phyloP scores from a whole-genome alignment of 352 stramenopile genomes.

The Phytopythium vexans region DNA sequence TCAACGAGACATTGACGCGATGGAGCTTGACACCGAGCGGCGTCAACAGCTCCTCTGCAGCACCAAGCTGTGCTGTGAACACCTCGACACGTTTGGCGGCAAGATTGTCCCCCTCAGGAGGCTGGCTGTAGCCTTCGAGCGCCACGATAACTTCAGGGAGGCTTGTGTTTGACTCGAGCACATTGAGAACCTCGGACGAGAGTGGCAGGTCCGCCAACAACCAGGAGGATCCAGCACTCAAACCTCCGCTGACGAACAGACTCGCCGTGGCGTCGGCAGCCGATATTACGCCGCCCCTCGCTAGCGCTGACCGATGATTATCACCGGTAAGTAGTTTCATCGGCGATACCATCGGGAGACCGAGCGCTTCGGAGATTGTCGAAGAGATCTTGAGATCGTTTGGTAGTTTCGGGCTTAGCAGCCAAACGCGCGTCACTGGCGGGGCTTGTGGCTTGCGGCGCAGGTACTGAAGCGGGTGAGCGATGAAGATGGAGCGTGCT shows the following conservation, averaged over 20 bases:
- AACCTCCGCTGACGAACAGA: too few species aligned
- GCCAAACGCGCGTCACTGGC: constrained; percentile 27
- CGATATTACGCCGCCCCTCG: background rate
- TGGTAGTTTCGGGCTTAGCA: constrained; percentile 8
- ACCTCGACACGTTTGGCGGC: background rate
- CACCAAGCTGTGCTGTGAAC: background rate
- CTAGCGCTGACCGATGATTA: background rate
- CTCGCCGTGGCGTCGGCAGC: too few species aligned
- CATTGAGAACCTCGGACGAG: constrained; percentile 24
- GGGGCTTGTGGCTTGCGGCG: constrained; percentile 18
- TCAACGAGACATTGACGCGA: too few species aligned
- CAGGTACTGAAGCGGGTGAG: constrained; percentile 45
- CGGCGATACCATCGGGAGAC: background rate
- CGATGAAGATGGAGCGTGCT: constrained; percentile 35
- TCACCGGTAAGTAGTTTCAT: background rate
- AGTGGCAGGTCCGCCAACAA: constrained; percentile 52
- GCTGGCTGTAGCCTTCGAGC: constrained; percentile 22
- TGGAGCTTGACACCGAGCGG: too few species aligned
- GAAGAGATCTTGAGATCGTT: too few species aligned
- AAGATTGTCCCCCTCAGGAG: constrained; percentile 8
- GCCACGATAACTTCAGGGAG: constrained; percentile 53
- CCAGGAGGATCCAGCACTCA: constrained; percentile 15
- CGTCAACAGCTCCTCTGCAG: background rate
- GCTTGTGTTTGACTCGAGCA: constrained; percentile 35
- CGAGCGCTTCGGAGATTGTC: background rate